phyloP scores from a whole-genome alignment of 2,329 filamentous ascomycete species.

The Rutstroemia sp. region DNA sequence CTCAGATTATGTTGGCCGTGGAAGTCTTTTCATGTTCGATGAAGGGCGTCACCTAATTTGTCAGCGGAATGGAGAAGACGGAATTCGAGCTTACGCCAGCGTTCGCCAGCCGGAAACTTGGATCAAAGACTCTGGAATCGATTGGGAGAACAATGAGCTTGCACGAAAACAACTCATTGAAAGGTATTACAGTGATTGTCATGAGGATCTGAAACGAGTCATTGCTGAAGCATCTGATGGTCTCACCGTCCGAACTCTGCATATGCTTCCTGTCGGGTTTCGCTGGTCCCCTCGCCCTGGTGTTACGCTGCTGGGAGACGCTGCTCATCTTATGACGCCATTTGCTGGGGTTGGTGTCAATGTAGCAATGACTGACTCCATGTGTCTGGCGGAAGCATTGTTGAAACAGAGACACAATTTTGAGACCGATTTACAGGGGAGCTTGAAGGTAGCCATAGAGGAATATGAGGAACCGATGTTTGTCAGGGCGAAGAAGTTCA shows the following conservation, averaged over 20 bases:
- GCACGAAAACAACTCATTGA: conserved; percentile 13
- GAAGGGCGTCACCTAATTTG: conserved; percentile 28
- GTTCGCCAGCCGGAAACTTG: conserved; percentile 20
- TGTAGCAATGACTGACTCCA: conserved; percentile 37
- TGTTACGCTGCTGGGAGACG: conserved; percentile 42
- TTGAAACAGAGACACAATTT: conserved; percentile 13
- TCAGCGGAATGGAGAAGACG: conserved; percentile 36
- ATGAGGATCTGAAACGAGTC: conserved; percentile 16
- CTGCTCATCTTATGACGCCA: conserved; percentile 41
- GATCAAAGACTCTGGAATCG: conserved; percentile 20
- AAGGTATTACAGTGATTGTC: conserved; percentile 16
- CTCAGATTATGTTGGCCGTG: conserved; percentile 31
- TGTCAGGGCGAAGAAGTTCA: conserved; percentile 14
- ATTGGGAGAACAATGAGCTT: conserved; percentile 13
- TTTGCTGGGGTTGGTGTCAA: conserved; percentile 44
- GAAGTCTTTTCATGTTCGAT: conserved; percentile 29
- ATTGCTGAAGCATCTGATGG: conserved; percentile 14
- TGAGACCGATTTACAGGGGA: background rate
- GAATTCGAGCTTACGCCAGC: conserved; percentile 27
- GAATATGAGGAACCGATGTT: conserved; percentile 22
- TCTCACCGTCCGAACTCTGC: conserved; percentile 16
- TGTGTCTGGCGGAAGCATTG: conserved; percentile 34
- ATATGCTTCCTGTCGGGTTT: conserved; percentile 30
- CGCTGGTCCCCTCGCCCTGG: conserved; percentile 29
- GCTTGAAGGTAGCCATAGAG: conserved; percentile 12